Conservation (phyloP, 2,329 filamentous ascomycete genomes). For the Venturia effusa region DNA sequence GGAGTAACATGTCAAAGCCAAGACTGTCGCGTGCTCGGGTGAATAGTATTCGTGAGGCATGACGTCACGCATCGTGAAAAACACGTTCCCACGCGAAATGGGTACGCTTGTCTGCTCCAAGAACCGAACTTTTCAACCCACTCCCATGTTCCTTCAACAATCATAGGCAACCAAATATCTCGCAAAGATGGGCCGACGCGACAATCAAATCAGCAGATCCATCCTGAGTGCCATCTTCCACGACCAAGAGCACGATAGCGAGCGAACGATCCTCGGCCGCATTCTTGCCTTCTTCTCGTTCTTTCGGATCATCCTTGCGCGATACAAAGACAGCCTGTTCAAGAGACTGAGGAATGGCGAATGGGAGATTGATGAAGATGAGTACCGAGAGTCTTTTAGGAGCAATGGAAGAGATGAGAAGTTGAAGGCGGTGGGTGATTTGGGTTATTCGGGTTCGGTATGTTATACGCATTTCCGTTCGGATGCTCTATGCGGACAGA, state of each 20-base stretch:
- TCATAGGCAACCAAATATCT: not conserved
- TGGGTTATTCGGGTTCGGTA: slow-evolving; percentile 63
- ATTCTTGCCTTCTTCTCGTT: slow-evolving; percentile 45
- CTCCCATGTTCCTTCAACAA: not conserved
- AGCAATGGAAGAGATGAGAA: slow-evolving; percentile 5
- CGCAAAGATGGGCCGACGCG: slow-evolving; percentile 14
- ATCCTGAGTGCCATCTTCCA: slow-evolving; percentile 28
- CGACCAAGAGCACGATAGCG: slow-evolving; percentile 16
- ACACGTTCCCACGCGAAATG: no score
- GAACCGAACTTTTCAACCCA: not conserved
- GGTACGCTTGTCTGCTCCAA: no score
- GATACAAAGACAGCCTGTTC: slow-evolving; percentile 39
- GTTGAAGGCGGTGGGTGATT: slow-evolving; percentile 51
- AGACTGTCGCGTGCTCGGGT: not conserved
- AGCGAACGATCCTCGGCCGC: slow-evolving; percentile 28
- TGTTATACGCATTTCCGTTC: slow-evolving; percentile 8
- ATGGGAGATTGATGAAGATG: slow-evolving; percentile 44
- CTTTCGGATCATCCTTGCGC: slow-evolving; percentile 38
- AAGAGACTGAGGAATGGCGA: slow-evolving; percentile 37
- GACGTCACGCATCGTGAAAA: not conserved
- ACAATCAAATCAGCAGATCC: slow-evolving; percentile 29
- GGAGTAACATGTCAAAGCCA: not conserved
- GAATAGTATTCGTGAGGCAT: not conserved
- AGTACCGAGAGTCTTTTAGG: slow-evolving; percentile 44
- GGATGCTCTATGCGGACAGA: no score